phyloP scores from a whole-genome alignment of 257 asterid species.

The Craterostigma plantagineum region DNA sequence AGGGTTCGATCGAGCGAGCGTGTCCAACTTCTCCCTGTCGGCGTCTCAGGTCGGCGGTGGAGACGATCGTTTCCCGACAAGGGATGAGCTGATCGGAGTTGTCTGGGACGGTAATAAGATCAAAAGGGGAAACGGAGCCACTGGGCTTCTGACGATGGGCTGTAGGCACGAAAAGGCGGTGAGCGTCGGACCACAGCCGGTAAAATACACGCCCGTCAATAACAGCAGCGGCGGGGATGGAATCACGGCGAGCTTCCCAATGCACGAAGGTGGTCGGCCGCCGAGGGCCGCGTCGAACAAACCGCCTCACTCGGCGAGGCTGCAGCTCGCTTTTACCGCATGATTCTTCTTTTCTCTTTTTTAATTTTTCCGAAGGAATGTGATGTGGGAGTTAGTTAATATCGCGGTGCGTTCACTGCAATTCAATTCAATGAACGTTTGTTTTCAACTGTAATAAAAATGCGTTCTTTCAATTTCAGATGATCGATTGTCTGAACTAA shows the following conservation, averaged over 20 bases:
- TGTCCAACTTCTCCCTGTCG: slow-evolving; percentile 30
- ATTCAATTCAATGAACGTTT: no score
- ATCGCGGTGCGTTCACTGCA: no score
- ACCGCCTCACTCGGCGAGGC: slow-evolving; percentile 31
- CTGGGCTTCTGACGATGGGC: slow-evolving; percentile 26
- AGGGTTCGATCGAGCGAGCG: slow-evolving; percentile 25
- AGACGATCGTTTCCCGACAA: no score
- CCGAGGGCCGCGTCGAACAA: slow-evolving; percentile 31
- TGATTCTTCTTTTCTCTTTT: slow-evolving; percentile 14
- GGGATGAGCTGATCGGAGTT: slow-evolving; percentile 3
- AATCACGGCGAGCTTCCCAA: slow-evolving; percentile 13
- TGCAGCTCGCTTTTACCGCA: slow-evolving; percentile 66
- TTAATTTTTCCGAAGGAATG: no score
- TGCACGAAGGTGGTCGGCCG: slow-evolving; percentile 60
- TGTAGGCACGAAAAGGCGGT: slow-evolving; percentile 79
- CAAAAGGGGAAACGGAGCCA: slow-evolving; percentile 2
- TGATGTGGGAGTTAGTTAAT: no score
- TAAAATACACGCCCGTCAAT: slow-evolving; percentile 15
- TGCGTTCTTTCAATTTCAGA: no score
- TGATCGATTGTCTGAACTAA: no score
- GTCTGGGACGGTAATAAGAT: slow-evolving; percentile 10
- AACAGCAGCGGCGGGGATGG: slow-evolving; percentile 10
- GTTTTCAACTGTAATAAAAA: no score
- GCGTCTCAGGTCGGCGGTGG: slow-evolving; percentile 29
- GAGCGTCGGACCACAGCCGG: slow-evolving; percentile 58